Evolutionary conservation across 345 rosid species (phyloP).

Genomic region (Rhodamnia rubescens): DNA sequence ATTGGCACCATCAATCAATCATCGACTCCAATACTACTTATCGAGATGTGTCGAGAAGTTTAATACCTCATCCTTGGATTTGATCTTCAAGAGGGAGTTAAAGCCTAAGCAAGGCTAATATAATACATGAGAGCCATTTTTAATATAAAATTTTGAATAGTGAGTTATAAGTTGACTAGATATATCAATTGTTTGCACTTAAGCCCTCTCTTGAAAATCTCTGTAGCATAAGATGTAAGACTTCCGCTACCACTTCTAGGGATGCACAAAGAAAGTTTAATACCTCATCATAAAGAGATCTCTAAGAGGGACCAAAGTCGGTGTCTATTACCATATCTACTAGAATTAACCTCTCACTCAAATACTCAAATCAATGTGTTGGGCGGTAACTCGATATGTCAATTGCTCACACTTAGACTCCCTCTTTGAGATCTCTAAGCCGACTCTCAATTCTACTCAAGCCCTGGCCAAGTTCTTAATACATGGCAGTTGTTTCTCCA

Average conservation of each 20-base stretch:
- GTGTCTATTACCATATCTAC: background rate
- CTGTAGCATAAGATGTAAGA: background rate
- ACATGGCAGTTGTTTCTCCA: background rate
- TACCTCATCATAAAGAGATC: background rate
- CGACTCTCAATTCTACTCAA: background rate
- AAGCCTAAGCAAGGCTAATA: background rate
- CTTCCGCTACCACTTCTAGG: background rate
- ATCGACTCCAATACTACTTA: background rate
- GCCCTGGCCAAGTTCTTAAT: background rate
- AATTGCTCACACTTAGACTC: background rate
- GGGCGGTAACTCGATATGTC: accelerated
- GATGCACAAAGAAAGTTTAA: background rate
- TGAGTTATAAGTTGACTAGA: background rate
- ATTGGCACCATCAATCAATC: background rate
- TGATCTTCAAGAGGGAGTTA: background rate
- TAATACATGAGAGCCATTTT: background rate
- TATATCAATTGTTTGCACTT: background rate
- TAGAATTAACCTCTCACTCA: background rate
- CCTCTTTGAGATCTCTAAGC: background rate
- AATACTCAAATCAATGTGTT: background rate
- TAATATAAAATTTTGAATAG: background rate
- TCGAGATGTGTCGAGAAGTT: background rate
- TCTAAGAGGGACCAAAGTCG: background rate
- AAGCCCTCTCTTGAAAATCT: background rate
- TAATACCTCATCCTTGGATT: background rate